Evolutionary conservation across 2,329 filamentous ascomycete species (phyloP).

Genomic region (Aureobasidium sp.): DNA sequence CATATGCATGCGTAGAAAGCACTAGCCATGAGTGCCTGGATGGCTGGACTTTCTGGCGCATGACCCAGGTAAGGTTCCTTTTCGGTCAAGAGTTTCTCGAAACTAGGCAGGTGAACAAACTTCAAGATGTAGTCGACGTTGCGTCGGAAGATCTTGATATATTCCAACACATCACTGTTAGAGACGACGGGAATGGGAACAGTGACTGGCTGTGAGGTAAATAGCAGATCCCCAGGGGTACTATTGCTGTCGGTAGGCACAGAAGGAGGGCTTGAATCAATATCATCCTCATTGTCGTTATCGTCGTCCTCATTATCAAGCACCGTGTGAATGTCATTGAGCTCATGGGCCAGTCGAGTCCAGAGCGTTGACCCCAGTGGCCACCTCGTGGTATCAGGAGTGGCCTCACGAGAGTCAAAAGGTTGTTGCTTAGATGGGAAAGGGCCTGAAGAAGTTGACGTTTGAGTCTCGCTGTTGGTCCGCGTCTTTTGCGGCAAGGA

Average conservation of each 20-base stretch:
- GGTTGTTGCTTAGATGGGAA: neutral
- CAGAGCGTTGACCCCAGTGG: constrained; percentile 8
- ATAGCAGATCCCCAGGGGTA: neutral
- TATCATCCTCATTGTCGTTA: neutral
- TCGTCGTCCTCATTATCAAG: constrained; percentile 8
- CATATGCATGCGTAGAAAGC: constrained; percentile 9
- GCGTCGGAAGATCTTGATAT: neutral
- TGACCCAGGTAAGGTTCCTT: constrained; percentile 3
- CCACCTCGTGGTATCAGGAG: neutral
- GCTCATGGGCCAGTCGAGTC: constrained; percentile 3
- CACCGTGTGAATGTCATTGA: constrained; percentile 6
- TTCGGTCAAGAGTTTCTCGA: neutral
- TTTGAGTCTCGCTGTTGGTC: neutral
- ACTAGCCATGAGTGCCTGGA: neutral
- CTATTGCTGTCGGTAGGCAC: neutral
- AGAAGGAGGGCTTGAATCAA: constrained; percentile 1
- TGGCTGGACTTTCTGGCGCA: neutral
- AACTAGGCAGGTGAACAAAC: neutral
- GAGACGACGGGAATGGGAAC: neutral
- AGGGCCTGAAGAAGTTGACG: neutral
- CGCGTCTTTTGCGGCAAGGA: neutral
- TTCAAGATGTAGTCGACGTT: constrained; percentile 1
- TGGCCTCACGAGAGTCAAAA: neutral
- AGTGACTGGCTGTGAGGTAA: neutral
- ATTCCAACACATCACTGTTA: neutral